These are phyloP conservation scores for Podosphaera fusca DNA, from an alignment of 2,329 filamentous ascomycete species.

Conservation along the genomic window DNA sequence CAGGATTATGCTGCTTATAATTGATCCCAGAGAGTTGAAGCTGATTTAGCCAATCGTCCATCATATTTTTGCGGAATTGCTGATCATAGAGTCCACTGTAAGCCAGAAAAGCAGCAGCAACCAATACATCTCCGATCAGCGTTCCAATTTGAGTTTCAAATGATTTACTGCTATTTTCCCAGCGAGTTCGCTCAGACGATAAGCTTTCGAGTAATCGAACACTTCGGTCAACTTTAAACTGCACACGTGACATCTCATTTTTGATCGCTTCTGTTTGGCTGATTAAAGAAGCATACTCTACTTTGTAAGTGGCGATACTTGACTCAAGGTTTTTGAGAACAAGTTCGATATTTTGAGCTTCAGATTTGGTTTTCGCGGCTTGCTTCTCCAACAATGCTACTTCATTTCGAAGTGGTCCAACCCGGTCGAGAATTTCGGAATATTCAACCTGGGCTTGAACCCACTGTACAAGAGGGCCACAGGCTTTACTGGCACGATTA, in stretches of 20 bases:
- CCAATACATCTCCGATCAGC: conserved; percentile 80
- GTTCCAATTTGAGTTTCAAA: conserved; percentile 97
- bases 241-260: conserved; percentile 80
- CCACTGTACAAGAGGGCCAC: conserved; percentile 92
- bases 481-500: conserved; percentile 88
- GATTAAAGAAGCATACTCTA: conserved; percentile 83
- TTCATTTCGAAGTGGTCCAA: conserved; percentile 79
- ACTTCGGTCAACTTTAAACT: conserved; percentile 95
- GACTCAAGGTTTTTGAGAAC: conserved; percentile 65
- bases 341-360: conserved; percentile 76
- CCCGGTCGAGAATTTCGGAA: conserved; percentile 86
- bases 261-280: conserved; percentile 97
- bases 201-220: conserved; percentile 83
- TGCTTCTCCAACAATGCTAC: conserved; percentile 70
- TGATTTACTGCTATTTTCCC: conserved; percentile 93
- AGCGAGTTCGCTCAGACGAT: conserved; percentile 76
- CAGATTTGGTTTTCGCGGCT: conserved; percentile 75
- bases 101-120: conserved; percentile 90
- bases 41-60: conserved; percentile 92
- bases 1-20: conserved; percentile 80
- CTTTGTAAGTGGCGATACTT: conserved; percentile 89
- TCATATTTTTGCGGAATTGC: conserved; percentile 91
- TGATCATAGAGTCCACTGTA: conserved; percentile 96
- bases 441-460: conserved; percentile 91
- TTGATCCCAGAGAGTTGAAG: conserved; percentile 78